Base-by-base conservation (phyloP, 139 green algal genomes). In the Coccomyxa sp. region DNA sequence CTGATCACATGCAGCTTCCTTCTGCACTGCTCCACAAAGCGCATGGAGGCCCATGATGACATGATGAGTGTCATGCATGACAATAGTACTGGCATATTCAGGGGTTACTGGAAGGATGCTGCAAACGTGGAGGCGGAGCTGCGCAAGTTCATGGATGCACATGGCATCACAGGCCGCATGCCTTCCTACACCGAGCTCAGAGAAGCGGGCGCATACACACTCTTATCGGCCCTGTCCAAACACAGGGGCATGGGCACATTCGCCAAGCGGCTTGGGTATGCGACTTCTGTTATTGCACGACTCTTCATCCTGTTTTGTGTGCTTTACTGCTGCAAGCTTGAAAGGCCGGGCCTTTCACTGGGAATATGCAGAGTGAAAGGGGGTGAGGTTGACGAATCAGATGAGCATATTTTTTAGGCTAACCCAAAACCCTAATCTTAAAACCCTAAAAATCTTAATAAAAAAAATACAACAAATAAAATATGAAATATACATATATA, bases 121-220 rank as follows among this genome's bases (percentile, higher is more conserved):
- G 83, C 66, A 21, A 91, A 91, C 58, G 87, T 92, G 63, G 67
- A 86, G 81, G 51, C 23, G 80, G 89, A 92, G 86, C 79, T 92
- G 67, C 66, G 81, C 23, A 31, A 32, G 17, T 92, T 88, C 87
- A 88, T 91, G 77, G 68, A 85, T 32, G 63, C 25, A 27, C 18
- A 83, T 16, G 67, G 83, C 32, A 7, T 67, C 67, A 4, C 31
- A 4, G 77, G 58, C 15, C 58, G 67, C 32, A 74, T 92, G 85
- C 89, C 89, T 77, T 85, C 85, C 16, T 76, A 88, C 59, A 58
- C 32, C 10, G 77, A 90, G 76, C 79, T 92, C 71, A 82, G 85
- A 17, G 18, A 23, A 27, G 84, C 75, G 32, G 87, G 89, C 67
- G 77, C 79, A 45, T 85, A 79, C 81, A 85, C 71, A 11, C 88